Base-by-base conservation (phyloP, 2,329 filamentous ascomycete species). In the Arthrobotrys megalospora region DNA sequence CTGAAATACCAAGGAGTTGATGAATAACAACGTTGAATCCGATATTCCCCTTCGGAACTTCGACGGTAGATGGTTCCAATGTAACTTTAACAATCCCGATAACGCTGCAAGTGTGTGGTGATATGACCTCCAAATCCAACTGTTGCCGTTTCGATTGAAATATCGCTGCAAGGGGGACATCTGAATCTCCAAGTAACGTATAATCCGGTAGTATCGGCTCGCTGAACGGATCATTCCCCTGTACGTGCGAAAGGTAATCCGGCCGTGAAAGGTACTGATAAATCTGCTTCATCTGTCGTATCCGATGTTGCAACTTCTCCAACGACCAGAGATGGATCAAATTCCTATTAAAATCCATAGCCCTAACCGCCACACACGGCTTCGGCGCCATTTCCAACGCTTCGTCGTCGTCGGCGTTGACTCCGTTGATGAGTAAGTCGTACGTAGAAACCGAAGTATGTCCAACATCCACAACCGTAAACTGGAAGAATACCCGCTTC, bases 11-110 rank as follows among this genome's bases (percentile, higher is more conserved):
- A 41, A 96, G 86, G 85, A 99, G 89, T 83, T 98, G 94, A 82
- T 97, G 94, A 93, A 99, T 97, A 36, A 98, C 94, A 4, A 98
- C 94, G 82, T 98, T 99, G 86, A 99, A 99, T 83, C 98, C 99
- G 73, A 98, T 86, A 1, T 93, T 97, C 75, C 93, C 96, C 11
- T 93, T 92, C 12, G 96, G 96, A 3, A 94, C 95, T 82, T 96
- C 91, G 1, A 95, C 94, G 58, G 93, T 95, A 0, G 95, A 98
- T 12, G 96, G 96, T 83, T 99, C 96, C 6, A 99, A 86, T 0
- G 95, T 95, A 43, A 99, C 86, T 82, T 94, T 93, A 80, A 99
- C 90, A 69, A 97, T 95, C 52, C 95, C 96, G 77, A 98, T 90
- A 7, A 93, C 93, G 81, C 94, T 94, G 28, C 91, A 92, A 0